Evolutionary conservation across 1,284 basidiomycete genomes (phyloP).

Genomic region (Leccinum glutinopallens): DNA sequence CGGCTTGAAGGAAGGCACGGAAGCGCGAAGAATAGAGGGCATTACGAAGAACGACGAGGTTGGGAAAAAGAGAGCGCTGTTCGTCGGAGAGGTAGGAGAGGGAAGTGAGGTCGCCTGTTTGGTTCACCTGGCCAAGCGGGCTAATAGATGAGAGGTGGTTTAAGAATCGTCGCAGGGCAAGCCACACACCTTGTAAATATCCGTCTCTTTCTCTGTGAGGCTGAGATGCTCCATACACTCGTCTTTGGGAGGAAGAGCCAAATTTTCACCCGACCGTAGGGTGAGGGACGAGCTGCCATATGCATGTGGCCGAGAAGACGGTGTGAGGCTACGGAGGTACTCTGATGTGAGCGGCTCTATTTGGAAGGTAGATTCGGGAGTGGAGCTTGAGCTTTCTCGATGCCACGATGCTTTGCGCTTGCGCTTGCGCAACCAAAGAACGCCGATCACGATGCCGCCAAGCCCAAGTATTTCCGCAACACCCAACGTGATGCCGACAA

Average conservation of each 20-base stretch:
- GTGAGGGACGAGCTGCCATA: background rate
- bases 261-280: background rate
- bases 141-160: background rate
- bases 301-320: background rate
- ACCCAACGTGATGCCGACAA: conserved; percentile 25
- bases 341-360: conserved; percentile 15
- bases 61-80: conserved; percentile 79
- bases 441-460: conserved; percentile 5
- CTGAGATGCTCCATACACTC: conserved; percentile 85
- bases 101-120: conserved; percentile 96
- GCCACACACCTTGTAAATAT: conserved; percentile 89
- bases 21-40: conserved; percentile 91
- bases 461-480: conserved; percentile 14
- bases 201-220: conserved; percentile 97
- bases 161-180: background rate
- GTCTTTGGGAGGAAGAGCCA: conserved; percentile 48
- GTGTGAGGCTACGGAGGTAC: background rate
- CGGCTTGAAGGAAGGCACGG: conserved; percentile 80
- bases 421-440: conserved; percentile 18
- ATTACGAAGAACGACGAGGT: conserved; percentile 82
- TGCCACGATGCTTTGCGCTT: background rate
- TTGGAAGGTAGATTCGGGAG: conserved; percentile 2
- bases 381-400: too few relatives aligned
- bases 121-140: conserved; percentile 72
- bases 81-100: conserved; percentile 79